A percentile compares a stretch with the other conserved stretches of the same genome.
Conservation (phyloP, 306 rosid genomes). For the Argentina anserina region DNA sequence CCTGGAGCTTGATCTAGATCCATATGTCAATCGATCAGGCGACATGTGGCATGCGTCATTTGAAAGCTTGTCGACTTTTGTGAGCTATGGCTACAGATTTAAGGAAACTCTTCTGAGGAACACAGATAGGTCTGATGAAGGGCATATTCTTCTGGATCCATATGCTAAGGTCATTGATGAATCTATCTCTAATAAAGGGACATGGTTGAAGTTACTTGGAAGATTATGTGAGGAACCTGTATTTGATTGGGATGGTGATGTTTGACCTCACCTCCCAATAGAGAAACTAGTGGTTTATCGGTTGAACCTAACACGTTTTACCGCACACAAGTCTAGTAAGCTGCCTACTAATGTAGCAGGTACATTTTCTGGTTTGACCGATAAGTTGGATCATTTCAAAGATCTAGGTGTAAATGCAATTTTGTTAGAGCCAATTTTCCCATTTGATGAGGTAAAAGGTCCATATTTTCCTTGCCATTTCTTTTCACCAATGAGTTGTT, state of each 20-base stretch:
- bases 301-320: slow-evolving; percentile 63
- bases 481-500: slow-evolving; percentile 57
- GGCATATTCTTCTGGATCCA: slow-evolving; percentile 61
- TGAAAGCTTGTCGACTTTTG: slow-evolving; percentile 45
- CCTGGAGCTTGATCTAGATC: slow-evolving; percentile 88
- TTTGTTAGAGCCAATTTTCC: slow-evolving; percentile 75
- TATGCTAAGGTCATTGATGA: slow-evolving; percentile 64
- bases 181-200: slow-evolving; percentile 33
- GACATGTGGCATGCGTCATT: slow-evolving; percentile 82
- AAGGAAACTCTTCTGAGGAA: slow-evolving; percentile 32
- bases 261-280: slow-evolving; percentile 41
- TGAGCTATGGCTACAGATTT: slow-evolving; percentile 71
- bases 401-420: slow-evolving; percentile 75
- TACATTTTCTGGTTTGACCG: slow-evolving; percentile 73
- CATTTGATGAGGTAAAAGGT: slow-evolving; percentile 65
- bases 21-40: slow-evolving; percentile 77
- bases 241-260: slow-evolving; percentile 73
- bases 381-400: slow-evolving; percentile 69
- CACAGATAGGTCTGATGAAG: slow-evolving; percentile 20
- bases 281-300: slow-evolving; percentile 66
- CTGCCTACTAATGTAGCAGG: slow-evolving; percentile 61
- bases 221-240: slow-evolving; percentile 50
- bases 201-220: slow-evolving; percentile 50
- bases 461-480: slow-evolving; percentile 83
- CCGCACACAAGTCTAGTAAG: slow-evolving; percentile 61